Percentiles rank a stretch among this genome's conserved stretches.
phyloP scores from a whole-genome alignment of 2,329 filamentous ascomycete species.

The Mariannaea sp. region DNA sequence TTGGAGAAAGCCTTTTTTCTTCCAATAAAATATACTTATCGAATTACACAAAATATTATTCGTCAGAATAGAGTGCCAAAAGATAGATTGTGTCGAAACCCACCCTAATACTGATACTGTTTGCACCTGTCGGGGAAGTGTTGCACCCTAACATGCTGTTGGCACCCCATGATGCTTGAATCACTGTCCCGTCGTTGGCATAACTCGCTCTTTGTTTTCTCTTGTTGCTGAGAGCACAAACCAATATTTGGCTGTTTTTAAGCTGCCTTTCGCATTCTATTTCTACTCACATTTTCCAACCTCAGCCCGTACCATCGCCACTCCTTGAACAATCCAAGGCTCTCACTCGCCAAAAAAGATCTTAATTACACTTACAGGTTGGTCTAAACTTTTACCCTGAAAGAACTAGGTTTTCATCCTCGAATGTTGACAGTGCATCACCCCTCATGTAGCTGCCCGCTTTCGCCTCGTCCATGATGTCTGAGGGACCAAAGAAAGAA shows the following conservation, averaged over 20 bases:
- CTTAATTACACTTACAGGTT: neutral
- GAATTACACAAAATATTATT: too few relatives aligned
- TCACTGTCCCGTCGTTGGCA: neutral
- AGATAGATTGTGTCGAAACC: neutral
- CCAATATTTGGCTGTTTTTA: neutral
- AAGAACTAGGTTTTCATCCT: too few relatives aligned
- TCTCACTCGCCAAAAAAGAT: neutral
- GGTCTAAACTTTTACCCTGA: too few relatives aligned
- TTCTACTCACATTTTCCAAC: neutral
- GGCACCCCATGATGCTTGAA: neutral
- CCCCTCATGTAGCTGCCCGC: neutral
- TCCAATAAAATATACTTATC: too few relatives aligned
- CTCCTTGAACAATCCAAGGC: neutral
- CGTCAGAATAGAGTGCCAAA: too few relatives aligned
- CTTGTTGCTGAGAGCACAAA: neutral
- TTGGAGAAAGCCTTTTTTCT: too few relatives aligned
- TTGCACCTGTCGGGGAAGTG: neutral
- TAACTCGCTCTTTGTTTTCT: neutral
- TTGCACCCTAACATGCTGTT: neutral
- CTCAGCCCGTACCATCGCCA: neutral
- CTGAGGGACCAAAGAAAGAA: constrained; percentile 40
- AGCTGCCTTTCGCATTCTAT: too few relatives aligned
- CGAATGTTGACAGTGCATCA: neutral
- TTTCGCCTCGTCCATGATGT: constrained; percentile 33
- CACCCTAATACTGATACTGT: neutral